Percentiles rank a stretch among this genome's conserved stretches.
Conservation (phyloP, 768 basidiomycete species). For the Amanita pseudoporphyria region DNA sequence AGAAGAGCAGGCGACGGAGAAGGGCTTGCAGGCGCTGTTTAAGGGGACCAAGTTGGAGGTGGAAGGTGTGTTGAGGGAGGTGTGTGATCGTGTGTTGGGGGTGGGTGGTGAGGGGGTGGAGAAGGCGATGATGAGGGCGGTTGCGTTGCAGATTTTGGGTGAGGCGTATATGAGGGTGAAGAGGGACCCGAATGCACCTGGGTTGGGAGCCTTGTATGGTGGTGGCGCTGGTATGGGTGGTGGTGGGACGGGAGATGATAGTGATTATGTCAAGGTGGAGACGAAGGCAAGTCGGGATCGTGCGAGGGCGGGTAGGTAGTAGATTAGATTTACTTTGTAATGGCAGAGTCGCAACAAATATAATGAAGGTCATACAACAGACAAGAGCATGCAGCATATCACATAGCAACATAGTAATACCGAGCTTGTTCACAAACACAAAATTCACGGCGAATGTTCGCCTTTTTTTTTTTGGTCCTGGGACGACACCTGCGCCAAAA, state of each 20-base stretch:
- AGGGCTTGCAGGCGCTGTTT: slow-evolving; percentile 84
- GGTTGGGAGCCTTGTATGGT: background rate
- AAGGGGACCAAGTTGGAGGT: slow-evolving; percentile 91
- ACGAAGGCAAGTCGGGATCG: slow-evolving; percentile 50
- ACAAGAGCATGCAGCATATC: too few species aligned
- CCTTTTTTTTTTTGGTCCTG: too few species aligned
- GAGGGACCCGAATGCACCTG: slow-evolving; percentile 39
- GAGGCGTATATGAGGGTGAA: slow-evolving; percentile 65
- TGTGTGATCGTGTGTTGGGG: slow-evolving; percentile 71
- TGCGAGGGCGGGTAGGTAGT: background rate
- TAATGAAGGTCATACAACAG: too few species aligned
- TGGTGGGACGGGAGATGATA: slow-evolving; percentile 38
- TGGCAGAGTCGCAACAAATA: too few species aligned
- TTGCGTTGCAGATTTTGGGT: slow-evolving; percentile 77
- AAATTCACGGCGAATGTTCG: too few species aligned
- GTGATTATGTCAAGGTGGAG: slow-evolving; percentile 77
- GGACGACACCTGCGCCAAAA: too few species aligned
- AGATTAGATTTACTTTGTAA: too few species aligned
- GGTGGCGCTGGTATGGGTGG: background rate
- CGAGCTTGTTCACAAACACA: too few species aligned
- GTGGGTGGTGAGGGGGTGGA: slow-evolving; percentile 42
- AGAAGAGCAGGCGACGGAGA: slow-evolving; percentile 91
- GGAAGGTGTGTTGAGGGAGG: slow-evolving; percentile 82
- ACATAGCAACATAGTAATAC: too few species aligned
- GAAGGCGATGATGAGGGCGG: slow-evolving; percentile 65